Evolutionary conservation across 2,329 filamentous ascomycete genomes (phyloP), one percentile per base, ranked within the genome.

Genomic region (Exophiala oligosperma): DNA sequence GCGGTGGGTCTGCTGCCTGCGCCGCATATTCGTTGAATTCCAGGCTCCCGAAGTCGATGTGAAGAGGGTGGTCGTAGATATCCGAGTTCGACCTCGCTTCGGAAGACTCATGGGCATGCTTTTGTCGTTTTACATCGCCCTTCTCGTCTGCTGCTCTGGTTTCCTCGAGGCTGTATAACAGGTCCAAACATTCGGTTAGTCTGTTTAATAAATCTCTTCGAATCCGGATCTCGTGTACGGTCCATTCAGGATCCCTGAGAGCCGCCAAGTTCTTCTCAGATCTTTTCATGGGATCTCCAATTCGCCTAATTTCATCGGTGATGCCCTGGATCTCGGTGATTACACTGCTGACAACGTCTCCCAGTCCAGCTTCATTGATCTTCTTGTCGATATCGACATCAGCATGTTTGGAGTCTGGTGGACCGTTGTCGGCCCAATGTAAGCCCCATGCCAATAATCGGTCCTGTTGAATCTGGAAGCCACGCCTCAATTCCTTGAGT

Each of bases 251-350:
- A 29, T 59, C 61, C 53, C 70, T 68, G 53, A 68, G 66, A 55
- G 71, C 70, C 26, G 73, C 68, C 24, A 72, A 59, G 53, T 72
- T 71, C 4, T 71, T 68, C 59, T 57, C 64, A 14, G 40, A 43
- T 43, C 40, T n/a, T 43, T 23, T 43, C 21, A n/a, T 23, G 21
- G n/a, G 40, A 43, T 43, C 40, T 65, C 83, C 81, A 59, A 87
- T 76, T 52, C 77, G 73, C 62, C 87, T 84, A 12, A 83, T 83
- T 69, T 87, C 82, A 56, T 84, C 82, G 24, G 86, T 74, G 6
- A 86, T 79, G 56, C 84, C 80, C 66, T 85, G 82, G 64, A 88
- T 87, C 32, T 84, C 85, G 17, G 81, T 79, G 74, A 88, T 80
- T 49, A 87, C 83, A 67, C 83, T 85, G 55, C 81, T 82, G 38